Percentiles rank a stretch among this genome's conserved stretches.
Conservation (phyloP, 2,329 filamentous ascomycete genomes). For the Trichophyton simii region DNA sequence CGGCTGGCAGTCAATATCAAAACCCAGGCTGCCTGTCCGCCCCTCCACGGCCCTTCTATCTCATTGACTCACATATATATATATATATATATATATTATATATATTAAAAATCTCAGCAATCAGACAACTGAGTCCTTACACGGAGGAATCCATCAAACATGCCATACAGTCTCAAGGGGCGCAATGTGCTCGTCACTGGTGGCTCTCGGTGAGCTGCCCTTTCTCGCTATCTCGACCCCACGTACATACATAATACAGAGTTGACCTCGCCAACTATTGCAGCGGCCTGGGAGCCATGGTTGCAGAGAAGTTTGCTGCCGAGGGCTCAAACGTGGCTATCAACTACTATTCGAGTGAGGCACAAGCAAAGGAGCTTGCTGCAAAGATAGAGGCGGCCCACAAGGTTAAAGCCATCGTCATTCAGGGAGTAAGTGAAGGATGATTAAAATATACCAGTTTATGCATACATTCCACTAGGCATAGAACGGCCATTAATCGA, state of each 20-base stretch:
- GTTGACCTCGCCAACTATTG: slow-evolving; percentile 12
- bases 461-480: too few relatives aligned
- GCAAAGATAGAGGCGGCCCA: slow-evolving; percentile 42
- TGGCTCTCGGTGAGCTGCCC: slow-evolving; percentile 43
- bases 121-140: too few relatives aligned
- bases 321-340: slow-evolving; percentile 58
- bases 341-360: slow-evolving; percentile 55
- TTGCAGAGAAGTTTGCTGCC: slow-evolving; percentile 54
- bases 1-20: too few relatives aligned
- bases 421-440: slow-evolving; percentile 45
- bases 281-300: slow-evolving; percentile 59
- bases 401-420: slow-evolving; percentile 39
- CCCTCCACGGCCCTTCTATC: neutral
- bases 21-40: neutral
- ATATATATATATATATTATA: neutral
- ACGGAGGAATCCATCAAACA: slow-evolving; percentile 21
- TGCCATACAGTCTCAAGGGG: slow-evolving; percentile 51
- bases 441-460: too few relatives aligned
- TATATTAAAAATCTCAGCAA: neutral
- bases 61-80: neutral
- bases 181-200: slow-evolving; percentile 54
- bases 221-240: neutral
- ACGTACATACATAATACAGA: neutral
- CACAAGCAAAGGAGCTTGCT: slow-evolving; percentile 48
- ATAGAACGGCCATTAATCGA: neutral